phyloP scores from a whole-genome alignment of 148 eudicot species.

The Fagopyrum tataricum region DNA sequence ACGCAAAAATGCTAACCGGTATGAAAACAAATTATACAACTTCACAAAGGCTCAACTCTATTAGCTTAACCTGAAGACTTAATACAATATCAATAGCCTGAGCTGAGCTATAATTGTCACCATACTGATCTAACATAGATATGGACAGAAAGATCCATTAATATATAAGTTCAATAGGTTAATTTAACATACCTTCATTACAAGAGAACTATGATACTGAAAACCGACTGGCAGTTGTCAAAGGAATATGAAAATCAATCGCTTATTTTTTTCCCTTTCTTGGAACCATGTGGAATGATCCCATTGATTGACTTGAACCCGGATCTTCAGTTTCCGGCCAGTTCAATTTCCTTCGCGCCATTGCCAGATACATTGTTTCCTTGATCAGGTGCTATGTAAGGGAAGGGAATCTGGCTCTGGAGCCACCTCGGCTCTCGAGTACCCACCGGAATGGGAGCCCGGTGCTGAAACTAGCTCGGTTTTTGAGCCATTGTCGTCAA shows the following conservation, averaged over 20 bases:
- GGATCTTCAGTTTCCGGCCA: background rate
- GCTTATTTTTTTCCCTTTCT: background rate
- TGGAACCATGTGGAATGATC: background rate
- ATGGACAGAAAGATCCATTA: background rate
- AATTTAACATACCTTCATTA: background rate
- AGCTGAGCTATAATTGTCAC: background rate
- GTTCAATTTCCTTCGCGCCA: background rate
- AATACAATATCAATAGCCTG: background rate
- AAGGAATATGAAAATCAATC: background rate
- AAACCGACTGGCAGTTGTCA: background rate
- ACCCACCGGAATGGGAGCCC: background rate
- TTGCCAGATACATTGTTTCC: background rate
- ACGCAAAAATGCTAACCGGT: background rate
- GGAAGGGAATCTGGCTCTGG: constrained; percentile 6
- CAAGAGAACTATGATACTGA: background rate
- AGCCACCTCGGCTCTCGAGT: constrained; percentile 9
- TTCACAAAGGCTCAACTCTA: background rate
- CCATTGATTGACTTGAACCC: background rate
- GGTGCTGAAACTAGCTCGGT: background rate
- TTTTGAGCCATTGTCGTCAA: background rate
- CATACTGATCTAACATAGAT: background rate
- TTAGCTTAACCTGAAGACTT: background rate
- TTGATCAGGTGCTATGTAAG: background rate
- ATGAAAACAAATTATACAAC: background rate
- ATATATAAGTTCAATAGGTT: background rate